These are phyloP conservation scores for Bretziella fagacearum DNA, from an alignment of 2,329 filamentous ascomycete species.

Conservation along the genomic window DNA sequence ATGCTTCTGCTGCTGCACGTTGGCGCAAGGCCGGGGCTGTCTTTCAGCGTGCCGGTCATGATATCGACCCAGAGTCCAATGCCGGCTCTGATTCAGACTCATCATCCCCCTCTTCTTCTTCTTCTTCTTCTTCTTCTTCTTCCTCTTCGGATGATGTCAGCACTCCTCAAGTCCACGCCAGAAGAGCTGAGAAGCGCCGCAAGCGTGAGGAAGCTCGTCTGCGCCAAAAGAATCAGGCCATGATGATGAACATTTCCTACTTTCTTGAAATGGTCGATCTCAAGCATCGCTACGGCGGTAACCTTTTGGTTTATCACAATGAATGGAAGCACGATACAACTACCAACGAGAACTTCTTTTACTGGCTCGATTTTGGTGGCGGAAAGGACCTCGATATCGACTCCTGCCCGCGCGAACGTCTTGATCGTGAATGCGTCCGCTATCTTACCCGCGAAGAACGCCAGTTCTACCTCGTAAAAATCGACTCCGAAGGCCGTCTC, in stretches of 20 bases:
- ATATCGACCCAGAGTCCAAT: slow-evolving; percentile 36
- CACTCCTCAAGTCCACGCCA: slow-evolving; percentile 21
- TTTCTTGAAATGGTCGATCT: slow-evolving; percentile 73
- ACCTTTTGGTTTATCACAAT: slow-evolving; percentile 63
- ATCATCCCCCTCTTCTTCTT: slow-evolving; percentile 17
- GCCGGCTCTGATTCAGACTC: slow-evolving; percentile 19
- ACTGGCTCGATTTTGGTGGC: slow-evolving; percentile 75
- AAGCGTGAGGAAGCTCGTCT: slow-evolving; percentile 19
- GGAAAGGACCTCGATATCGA: slow-evolving; percentile 54
- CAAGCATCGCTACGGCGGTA: slow-evolving; percentile 77
- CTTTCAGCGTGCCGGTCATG: slow-evolving; percentile 53
- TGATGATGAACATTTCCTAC: slow-evolving; percentile 72
- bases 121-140: slow-evolving; percentile 18
- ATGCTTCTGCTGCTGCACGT: slow-evolving; percentile 29
- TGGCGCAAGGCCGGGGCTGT: slow-evolving; percentile 63
- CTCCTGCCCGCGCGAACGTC: slow-evolving; percentile 52
- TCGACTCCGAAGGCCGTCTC: slow-evolving; percentile 59
- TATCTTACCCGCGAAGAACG: slow-evolving; percentile 74
- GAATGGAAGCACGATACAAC: slow-evolving; percentile 57
- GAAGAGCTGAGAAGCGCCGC: slow-evolving; percentile 25
- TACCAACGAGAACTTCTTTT: slow-evolving; percentile 80
- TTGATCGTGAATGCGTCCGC: slow-evolving; percentile 65
- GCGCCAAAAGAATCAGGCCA: slow-evolving; percentile 44
- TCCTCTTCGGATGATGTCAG: slow-evolving; percentile 18
- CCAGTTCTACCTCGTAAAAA: slow-evolving; percentile 59